phyloP scores from a whole-genome alignment of 2,329 filamentous ascomycete species.

The Pyrenochaeta sp. region DNA sequence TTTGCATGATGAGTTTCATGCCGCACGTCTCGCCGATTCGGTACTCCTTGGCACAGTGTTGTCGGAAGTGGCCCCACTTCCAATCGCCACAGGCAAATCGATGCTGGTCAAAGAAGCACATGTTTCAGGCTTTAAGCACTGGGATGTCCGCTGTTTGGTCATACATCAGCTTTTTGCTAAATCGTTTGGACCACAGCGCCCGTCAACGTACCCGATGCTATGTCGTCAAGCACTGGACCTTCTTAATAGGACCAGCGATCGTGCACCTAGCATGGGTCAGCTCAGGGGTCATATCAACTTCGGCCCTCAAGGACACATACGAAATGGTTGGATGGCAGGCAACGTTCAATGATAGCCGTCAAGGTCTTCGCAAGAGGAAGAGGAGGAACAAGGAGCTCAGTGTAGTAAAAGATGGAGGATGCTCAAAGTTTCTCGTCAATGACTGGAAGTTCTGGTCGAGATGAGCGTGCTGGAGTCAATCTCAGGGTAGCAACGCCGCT shows the following conservation, averaged over 20 bases:
- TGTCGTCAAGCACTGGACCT: conserved; percentile 28
- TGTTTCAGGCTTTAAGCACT: conserved; percentile 56
- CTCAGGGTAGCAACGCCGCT: conserved; percentile 40
- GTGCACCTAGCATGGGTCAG: conserved; percentile 36
- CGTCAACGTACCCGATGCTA: conserved; percentile 41
- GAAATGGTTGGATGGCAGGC: conserved; percentile 44
- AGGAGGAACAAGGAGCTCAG: conserved; percentile 30
- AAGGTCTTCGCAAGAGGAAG: conserved; percentile 23
- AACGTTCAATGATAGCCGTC: conserved; percentile 17
- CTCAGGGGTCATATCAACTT: conserved; percentile 37
- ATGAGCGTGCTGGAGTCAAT: conserved; percentile 40
- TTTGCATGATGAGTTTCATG: conserved; percentile 85
- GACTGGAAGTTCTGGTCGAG: conserved; percentile 38
- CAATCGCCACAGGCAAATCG: conserved; percentile 87
- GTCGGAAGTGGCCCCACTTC: conserved; percentile 92
- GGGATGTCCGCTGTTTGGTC: conserved; percentile 35
- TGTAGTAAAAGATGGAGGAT: conserved; percentile 43
- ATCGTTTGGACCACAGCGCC: conserved; percentile 40
- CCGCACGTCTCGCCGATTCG: conserved; percentile 96
- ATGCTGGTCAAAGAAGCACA: conserved; percentile 97
- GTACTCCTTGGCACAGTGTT: conserved; percentile 94
- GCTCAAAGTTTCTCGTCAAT: conserved; percentile 32
- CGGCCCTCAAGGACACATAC: conserved; percentile 37
- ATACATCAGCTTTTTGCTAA: conserved; percentile 39
- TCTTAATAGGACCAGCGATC: conserved; percentile 35